These are phyloP conservation scores for Termitomyces sp. DNA, from an alignment of 768 basidiomycete genomes.

Conservation along the genomic window DNA sequence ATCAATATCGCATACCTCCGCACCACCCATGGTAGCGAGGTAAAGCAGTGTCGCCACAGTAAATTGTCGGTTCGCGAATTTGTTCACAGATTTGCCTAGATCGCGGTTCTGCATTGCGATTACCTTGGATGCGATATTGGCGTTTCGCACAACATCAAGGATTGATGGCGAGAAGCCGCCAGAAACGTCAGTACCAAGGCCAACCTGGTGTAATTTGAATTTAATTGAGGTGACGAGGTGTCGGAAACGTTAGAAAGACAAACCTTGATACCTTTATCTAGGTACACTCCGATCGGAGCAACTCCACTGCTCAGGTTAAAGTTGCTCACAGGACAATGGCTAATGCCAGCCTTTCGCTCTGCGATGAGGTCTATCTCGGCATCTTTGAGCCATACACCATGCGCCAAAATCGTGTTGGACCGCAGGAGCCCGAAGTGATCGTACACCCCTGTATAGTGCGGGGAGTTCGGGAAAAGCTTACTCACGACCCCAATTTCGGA, in stretches of 20 bases:
- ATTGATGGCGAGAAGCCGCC: slow-evolving; percentile 86
- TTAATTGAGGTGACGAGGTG: background rate
- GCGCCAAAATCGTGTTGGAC: slow-evolving; percentile 80
- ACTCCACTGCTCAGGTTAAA: slow-evolving; percentile 87
- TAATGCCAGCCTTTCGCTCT: slow-evolving; percentile 63
- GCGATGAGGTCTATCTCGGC: slow-evolving; percentile 72
- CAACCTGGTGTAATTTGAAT: slow-evolving; percentile 55
- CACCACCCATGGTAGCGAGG: slow-evolving; percentile 91
- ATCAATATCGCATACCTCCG: slow-evolving; percentile 70
- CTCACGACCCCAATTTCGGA: slow-evolving; percentile 66
- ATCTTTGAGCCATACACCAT: slow-evolving; percentile 75
- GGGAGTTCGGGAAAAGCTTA: slow-evolving; percentile 56
- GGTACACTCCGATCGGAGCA: slow-evolving; percentile 69
- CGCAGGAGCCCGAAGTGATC: slow-evolving; percentile 73
- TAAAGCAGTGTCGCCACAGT: slow-evolving; percentile 74
- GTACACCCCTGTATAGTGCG: slow-evolving; percentile 78
- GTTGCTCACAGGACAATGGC: slow-evolving; percentile 94
- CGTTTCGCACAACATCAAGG: slow-evolving; percentile 66
- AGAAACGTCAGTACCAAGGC: slow-evolving; percentile 90
- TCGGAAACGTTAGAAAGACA: slow-evolving; percentile 5
- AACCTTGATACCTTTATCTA: slow-evolving; percentile 87
- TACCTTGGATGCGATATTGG: slow-evolving; percentile 79
- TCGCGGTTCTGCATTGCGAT: slow-evolving; percentile 39
- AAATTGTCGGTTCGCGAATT: slow-evolving; percentile 59
- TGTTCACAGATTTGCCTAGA: background rate